A percentile compares a stretch with the other conserved stretches of the same genome.
These are phyloP conservation scores for Xylaria castorea DNA, from an alignment of 495 filamentous ascomycete genomes.

Conservation along the genomic window DNA sequence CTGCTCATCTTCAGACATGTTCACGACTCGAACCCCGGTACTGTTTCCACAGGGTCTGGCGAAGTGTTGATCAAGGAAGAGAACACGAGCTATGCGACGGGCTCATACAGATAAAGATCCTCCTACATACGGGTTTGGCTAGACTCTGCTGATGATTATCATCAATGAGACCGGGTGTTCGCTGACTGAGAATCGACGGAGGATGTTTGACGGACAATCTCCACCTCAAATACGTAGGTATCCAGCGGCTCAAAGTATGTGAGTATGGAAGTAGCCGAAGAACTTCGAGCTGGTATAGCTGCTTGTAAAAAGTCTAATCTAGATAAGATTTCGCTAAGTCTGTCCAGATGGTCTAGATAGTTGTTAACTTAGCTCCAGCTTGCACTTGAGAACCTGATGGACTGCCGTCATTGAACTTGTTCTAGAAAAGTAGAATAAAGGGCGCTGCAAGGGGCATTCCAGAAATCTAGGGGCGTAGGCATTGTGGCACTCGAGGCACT, in stretches of 20 bases:
- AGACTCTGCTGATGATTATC: neutral
- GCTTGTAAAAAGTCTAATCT: conserved; percentile 1
- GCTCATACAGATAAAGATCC: neutral
- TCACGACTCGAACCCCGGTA: neutral
- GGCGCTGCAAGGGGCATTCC: conserved; percentile 22
- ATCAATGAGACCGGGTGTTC: conserved; percentile 4
- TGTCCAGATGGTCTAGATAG: neutral
- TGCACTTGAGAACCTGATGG: neutral
- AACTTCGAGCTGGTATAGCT: neutral
- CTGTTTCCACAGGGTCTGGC: neutral
- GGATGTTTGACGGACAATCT: neutral
- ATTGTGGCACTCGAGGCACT: conserved; percentile 18
- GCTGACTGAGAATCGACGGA: neutral
- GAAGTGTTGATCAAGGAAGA: neutral
- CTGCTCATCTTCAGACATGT: conserved; percentile 28
- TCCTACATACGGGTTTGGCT: neutral
- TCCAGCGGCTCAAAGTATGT: too few species aligned
- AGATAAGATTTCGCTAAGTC: neutral
- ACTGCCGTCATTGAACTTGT: neutral
- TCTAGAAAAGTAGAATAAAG: conserved; percentile 2
- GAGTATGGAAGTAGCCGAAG: neutral
- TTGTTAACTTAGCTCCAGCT: neutral
- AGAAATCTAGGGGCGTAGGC: conserved; percentile 8
- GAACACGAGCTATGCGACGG: neutral
- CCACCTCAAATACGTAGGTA: neutral